A percentile compares a stretch with the other conserved stretches of the same genome.
phyloP scores from a whole-genome alignment of 345 rosid genomes.

The Heritiera fomes region DNA sequence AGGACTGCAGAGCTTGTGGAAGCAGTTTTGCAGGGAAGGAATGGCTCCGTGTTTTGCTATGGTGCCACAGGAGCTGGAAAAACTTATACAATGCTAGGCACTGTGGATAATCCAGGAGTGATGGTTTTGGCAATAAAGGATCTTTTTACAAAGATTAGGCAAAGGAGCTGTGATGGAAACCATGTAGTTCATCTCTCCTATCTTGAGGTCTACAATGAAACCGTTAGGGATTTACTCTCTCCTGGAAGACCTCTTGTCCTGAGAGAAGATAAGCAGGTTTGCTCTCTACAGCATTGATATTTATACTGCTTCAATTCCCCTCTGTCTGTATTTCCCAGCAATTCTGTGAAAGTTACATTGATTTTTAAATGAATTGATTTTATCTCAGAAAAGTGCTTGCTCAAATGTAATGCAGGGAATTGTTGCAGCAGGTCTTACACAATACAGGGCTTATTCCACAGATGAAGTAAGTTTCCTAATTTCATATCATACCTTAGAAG shows the following conservation, averaged over 20 bases:
- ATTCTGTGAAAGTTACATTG: background rate
- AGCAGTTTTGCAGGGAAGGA: constrained; percentile 87
- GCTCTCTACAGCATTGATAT: background rate
- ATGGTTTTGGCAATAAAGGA: constrained; percentile 97
- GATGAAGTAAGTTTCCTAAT: constrained; percentile 60
- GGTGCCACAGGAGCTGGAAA: constrained; percentile 99
- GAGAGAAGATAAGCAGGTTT: constrained; percentile 92
- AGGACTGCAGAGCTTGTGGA: constrained; percentile 91
- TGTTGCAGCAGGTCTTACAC: constrained; percentile 92
- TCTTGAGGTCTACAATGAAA: constrained; percentile 94
- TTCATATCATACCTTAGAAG: constrained; percentile 6
- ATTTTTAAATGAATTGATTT: background rate
- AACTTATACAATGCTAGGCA: constrained; percentile 93
- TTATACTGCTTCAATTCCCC: background rate
- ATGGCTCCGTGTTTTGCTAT: constrained; percentile 97
- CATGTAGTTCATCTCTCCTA: constrained; percentile 88
- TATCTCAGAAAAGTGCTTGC: constrained; percentile 11
- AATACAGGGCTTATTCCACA: constrained; percentile 89
- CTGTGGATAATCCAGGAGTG: constrained; percentile 91
- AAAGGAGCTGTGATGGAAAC: constrained; percentile 85
- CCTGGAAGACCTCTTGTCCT: constrained; percentile 96
- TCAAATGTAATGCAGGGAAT: constrained; percentile 59
- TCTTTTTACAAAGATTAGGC: constrained; percentile 78
- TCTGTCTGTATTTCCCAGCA: background rate
- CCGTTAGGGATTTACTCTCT: constrained; percentile 88